Base-by-base conservation (phyloP, 768 basidiomycete genomes). In the Coprinopsis marcescibilis region DNA sequence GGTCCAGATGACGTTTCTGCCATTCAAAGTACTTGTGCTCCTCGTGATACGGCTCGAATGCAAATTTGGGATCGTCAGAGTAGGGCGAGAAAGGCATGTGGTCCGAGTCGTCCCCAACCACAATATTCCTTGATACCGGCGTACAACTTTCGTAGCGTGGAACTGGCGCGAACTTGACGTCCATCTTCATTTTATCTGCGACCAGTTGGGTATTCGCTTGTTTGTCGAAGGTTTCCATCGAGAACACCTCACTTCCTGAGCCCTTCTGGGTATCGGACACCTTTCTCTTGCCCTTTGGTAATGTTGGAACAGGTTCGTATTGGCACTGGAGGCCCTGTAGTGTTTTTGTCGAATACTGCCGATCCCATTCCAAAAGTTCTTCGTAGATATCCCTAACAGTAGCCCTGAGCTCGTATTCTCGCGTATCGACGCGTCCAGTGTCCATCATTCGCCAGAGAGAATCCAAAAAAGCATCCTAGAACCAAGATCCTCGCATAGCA, bases 81-180 rank as follows among this genome's bases (percentile, higher is more conserved):
- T 77, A 77, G 1, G 83, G 83, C 4, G 84, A 60, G 57, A 84
- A 87, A 2, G 69, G 67, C 69, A 85, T 72, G 17, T 64, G 59
- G 49, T 70, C 65, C 4, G 76, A 63, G 48, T 85, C 84, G 49
- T 85, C 83, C 3, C 78, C 81, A 14, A 67, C 64, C 36, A 71
- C 67, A 13, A 80, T 63, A 37, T 67, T 80, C 37, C 70, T 67
- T 10, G 57, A 53, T 2, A 69, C 51, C 1, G 82, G 78, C 2
- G 79, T 66, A 55, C 80, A 83, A 1, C 70, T 65, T 53, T 84
- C 81, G 55, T 86, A 85, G 4, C 59, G 52, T 0, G 76, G 66
- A 52, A 58, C 61, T 1, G 61, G 55, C 13, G 19, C 8, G 32
- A 48, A 41, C 12, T 23, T 29, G 30, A 17, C 3, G 19, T 36